phyloP scores from a whole-genome alignment of 371 early-diverging fungal genomes.

The Funneliformis caledonium region DNA sequence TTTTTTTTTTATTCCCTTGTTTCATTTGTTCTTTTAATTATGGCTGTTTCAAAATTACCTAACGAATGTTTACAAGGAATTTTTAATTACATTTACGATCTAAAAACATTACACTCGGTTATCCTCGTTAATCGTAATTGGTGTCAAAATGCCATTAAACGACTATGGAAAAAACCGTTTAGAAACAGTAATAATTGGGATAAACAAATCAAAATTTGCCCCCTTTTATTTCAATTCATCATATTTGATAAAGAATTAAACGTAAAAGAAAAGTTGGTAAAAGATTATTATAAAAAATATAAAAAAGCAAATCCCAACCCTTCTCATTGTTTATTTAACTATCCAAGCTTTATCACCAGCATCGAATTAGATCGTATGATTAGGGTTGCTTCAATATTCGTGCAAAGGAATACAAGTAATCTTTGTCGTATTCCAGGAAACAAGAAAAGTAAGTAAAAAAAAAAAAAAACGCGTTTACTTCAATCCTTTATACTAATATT shows the following conservation, averaged over 20 bases:
- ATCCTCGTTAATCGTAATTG: slow-evolving; percentile 27
- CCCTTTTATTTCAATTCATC: background rate
- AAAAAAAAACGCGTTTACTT: background rate
- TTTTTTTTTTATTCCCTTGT: background rate
- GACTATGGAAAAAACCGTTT: slow-evolving; percentile 31
- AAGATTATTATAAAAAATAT: background rate
- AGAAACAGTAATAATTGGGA: background rate
- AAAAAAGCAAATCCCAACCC: background rate
- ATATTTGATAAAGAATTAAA: background rate
- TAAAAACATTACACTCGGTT: slow-evolving; percentile 15
- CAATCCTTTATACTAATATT: background rate
- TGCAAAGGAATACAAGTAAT: background rate
- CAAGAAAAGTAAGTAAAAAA: background rate
- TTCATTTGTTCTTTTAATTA: background rate
- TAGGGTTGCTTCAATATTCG: background rate
- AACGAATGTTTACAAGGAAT: slow-evolving; percentile 6
- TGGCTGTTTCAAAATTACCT: background rate
- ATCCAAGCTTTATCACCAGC: background rate
- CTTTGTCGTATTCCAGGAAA: background rate
- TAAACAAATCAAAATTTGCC: background rate
- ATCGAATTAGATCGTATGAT: background rate
- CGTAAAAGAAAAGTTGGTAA: background rate
- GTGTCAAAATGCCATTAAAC: slow-evolving; percentile 12
- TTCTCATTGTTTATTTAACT: background rate
- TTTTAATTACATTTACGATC: background rate